Evolutionary conservation across 129 eudicot species (phyloP).

Genomic region (Mikania micrantha): DNA sequence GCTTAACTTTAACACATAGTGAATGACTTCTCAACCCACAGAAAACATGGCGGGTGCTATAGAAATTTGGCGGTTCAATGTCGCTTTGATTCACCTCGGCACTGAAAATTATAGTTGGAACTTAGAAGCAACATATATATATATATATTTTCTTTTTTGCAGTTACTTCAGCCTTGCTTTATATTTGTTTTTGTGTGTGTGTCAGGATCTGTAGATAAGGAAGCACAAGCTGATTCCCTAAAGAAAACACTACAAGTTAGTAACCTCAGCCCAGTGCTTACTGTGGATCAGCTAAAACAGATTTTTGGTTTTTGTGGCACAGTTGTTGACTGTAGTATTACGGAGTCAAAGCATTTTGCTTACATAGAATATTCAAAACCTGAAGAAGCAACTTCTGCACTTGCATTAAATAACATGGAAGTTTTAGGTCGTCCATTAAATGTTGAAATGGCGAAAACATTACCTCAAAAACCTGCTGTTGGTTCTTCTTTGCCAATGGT

Average conservation of each 20-base stretch:
- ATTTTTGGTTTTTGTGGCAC: slow-evolving; percentile 86
- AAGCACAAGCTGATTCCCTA: slow-evolving; percentile 47
- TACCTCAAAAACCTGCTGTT: slow-evolving; percentile 66
- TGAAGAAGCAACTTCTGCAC: slow-evolving; percentile 89
- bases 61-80: background rate
- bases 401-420: slow-evolving; percentile 82
- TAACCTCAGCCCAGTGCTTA: slow-evolving; percentile 86
- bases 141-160: too few species aligned
- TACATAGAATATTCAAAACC: slow-evolving; percentile 87
- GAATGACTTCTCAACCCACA: background rate
- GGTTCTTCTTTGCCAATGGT: slow-evolving; percentile 72
- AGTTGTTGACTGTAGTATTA: slow-evolving; percentile 70
- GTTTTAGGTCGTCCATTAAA: slow-evolving; percentile 92
- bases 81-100: background rate
- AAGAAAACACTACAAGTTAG: slow-evolving; percentile 93
- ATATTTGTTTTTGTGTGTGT: background rate
- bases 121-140: too few species aligned
- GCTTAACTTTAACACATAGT: background rate
- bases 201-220: slow-evolving; percentile 47
- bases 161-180: background rate
- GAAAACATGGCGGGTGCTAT: background rate
- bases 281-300: slow-evolving; percentile 87
- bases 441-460: slow-evolving; percentile 96
- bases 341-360: slow-evolving; percentile 93
- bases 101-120: too few species aligned